Evolutionary conservation across 2,329 filamentous ascomycete genomes (phyloP).

Genomic region (Meredithiella fracta): DNA sequence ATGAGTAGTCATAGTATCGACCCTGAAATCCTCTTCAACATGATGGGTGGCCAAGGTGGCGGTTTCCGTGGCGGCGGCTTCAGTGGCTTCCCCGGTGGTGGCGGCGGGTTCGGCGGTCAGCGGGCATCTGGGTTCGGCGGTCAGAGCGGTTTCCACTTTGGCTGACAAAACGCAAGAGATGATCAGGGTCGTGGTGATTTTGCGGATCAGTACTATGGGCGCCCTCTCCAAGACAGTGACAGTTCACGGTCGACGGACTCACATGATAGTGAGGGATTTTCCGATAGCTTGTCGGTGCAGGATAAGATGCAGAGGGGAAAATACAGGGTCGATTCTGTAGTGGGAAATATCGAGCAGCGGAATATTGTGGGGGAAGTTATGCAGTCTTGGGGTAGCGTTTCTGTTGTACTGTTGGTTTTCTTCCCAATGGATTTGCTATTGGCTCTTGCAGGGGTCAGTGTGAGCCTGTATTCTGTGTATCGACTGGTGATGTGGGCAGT

Average conservation of each 20-base stretch:
- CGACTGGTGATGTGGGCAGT: not conserved
- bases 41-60: constrained; percentile 52
- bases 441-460: not conserved
- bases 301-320: too few relatives aligned
- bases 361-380: constrained; percentile 5
- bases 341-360: not conserved
- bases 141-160: constrained; percentile 45
- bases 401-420: constrained; percentile 9
- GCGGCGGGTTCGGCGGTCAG: constrained; percentile 23
- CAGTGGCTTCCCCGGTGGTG: constrained; percentile 37
- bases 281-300: too few relatives aligned
- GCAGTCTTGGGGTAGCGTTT: constrained; percentile 6
- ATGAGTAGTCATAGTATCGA: constrained; percentile 54
- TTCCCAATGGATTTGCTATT: constrained; percentile 11
- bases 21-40: constrained; percentile 64
- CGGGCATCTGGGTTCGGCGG: constrained; percentile 34
- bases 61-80: constrained; percentile 33
- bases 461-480: constrained; percentile 4
- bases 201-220: constrained; percentile 1
- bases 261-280: not conserved
- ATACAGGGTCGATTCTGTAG: not conserved
- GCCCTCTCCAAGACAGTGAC: not conserved
- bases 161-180: constrained; percentile 11
- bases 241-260: not conserved
- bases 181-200: not conserved